These are phyloP conservation scores for Puccinellia tenuiflora DNA, from an alignment of 176 grass and related monocot species.

Conservation along the genomic window DNA sequence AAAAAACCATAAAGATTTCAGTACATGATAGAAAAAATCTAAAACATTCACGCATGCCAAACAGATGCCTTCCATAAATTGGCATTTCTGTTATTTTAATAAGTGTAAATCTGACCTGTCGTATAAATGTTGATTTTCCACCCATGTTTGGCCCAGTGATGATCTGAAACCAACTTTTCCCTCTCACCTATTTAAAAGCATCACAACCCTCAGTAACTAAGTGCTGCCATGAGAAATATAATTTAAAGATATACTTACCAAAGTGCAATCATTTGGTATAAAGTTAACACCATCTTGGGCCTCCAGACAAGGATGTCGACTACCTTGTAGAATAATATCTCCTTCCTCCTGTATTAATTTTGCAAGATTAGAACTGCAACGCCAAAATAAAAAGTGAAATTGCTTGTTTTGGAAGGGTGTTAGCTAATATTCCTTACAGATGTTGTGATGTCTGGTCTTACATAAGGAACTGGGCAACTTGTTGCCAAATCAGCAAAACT, in stretches of 20 bases:
- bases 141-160: constrained; percentile 99
- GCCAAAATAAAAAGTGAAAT: constrained; percentile 5
- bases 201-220: background rate
- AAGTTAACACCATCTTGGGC: constrained; percentile 97
- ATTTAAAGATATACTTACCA: constrained; percentile 45
- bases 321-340: constrained; percentile 90
- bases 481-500: constrained; percentile 92
- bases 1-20: constrained; percentile 12
- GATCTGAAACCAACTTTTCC: constrained; percentile 98
- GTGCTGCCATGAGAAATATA: background rate
- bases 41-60: constrained; percentile 2
- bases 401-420: constrained; percentile 15
- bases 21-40: background rate
- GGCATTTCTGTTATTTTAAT: background rate
- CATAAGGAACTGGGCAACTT: constrained; percentile 81
- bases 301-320: constrained; percentile 95
- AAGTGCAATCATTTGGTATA: constrained; percentile 93
- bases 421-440: constrained; percentile 60
- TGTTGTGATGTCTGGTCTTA: constrained; percentile 80
- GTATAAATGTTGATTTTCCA: constrained; percentile 97
- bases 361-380: background rate
- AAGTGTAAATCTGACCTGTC: constrained; percentile 60
- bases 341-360: constrained; percentile 67
- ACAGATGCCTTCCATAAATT: background rate
- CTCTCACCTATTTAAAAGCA: constrained; percentile 67